Base-by-base conservation (phyloP, 768 basidiomycete genomes). In the Agaricus blazei region DNA sequence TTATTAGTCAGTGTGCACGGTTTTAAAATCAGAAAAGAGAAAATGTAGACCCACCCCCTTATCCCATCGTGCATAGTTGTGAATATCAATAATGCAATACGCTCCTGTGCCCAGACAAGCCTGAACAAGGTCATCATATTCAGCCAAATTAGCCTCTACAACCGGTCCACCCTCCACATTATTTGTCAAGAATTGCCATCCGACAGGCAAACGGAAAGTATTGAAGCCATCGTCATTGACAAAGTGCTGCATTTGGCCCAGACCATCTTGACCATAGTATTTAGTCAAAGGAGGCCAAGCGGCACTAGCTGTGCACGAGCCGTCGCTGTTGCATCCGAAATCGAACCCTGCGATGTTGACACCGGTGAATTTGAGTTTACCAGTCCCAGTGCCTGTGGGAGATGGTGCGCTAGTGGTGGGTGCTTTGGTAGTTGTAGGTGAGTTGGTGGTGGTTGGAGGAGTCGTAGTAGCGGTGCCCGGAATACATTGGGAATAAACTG, bases 221-320 rank as follows among this genome's bases (percentile, higher is more conserved):
- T 81, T 81, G 70, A 76, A 81, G 3, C 75, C 75, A 56, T 84
- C 80, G 58, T 81, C 67, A 0, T 73, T 63, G 48, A 77, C 74
- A 58, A 85, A 86, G 63, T 86, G 84, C 42, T 72, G 62, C 80
- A 86, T 85, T 62, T 85, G 84, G n/a, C 80, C 77, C 3, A 63
- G 67, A 43, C 77, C 79, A 51, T 80, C 76, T 28, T 62, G 54
- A 28, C 78, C 75, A 38, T 71, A 73, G 52, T 76, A 72, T 59
- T 78, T 67, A 9, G 64, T 65, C 45, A 82, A 66, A 26, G 81
- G 81, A 23, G 79, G 76, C 59, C 62, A 71, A 14, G 75, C 76
- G 3, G 64, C 65, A 41, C 68, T 70, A 9, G 68, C 56, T 31
- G 65, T 67, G 58, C 76, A 79, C 54, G 64, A 68, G 4, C 79